Base-by-base conservation (phyloP, 352 stramenopile species). In the Proteromonas lacertae region DNA sequence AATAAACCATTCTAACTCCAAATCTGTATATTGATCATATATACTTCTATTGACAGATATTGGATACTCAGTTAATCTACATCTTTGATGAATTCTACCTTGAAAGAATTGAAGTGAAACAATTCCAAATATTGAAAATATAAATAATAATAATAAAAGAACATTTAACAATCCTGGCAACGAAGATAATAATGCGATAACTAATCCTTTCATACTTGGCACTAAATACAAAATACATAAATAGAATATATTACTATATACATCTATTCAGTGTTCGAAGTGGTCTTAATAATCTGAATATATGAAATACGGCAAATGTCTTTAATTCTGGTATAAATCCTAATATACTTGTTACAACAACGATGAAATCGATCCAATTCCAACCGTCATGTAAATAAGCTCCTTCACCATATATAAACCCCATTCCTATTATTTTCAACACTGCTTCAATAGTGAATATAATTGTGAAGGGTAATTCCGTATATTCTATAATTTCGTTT, bases 301-400 rank as follows among this genome's bases (percentile, higher is more conserved):
- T 66, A 17, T 68, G 65, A 17, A 83, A 49, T 12, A 82, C 64
- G n/a, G 68, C 62, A 44, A 84, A 77, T 21, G 42, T 36, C 18
- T 41, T 40, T 26, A 52, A 38, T 21, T 39, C 42, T 0, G 32
- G 43, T 40, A 58, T 33, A 25, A 54, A 53, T 8, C 42, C 32
- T 21, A 59, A 37, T 29, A 36, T 39, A n/a, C n/a, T n/a, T 38
- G 47, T 46, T 30, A 81, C 60, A 62, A 89, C 72, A 22, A 87
- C 69, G 19, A 78, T 49, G 44, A 88, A 89, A 42, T 89, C 73
- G 16, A 89, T 54, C 14, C 71, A 44, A 32, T 89, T 88, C 72
- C 70, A 89, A 2, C 50, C 48, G 45, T 89, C 69, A 2, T 56
- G 47, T 0, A 73, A 40, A 43, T 86, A 87, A 1, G 61, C 58